A percentile compares a stretch with the other conserved stretches of the same genome.
Conservation (phyloP, 805 yeast genomes). For the Ogataea neopini region DNA sequence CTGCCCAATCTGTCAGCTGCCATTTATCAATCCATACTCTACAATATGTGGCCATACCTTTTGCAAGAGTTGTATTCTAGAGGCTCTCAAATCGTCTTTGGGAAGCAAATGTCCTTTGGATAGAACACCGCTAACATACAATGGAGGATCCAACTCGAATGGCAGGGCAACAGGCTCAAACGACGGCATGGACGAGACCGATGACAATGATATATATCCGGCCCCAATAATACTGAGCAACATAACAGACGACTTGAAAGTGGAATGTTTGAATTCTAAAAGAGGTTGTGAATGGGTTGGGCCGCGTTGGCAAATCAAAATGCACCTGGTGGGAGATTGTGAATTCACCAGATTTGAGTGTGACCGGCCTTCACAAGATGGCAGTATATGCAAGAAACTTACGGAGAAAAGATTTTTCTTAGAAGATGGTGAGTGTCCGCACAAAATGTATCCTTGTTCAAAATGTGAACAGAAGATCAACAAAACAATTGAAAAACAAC, state of each 20-base stretch:
- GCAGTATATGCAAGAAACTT: constrained; percentile 20
- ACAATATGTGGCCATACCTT: constrained; percentile 72
- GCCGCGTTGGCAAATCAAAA: constrained; percentile 56
- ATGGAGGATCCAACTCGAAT: constrained; percentile 10
- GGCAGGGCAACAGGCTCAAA: constrained; percentile 3
- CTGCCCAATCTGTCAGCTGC: constrained; percentile 70
- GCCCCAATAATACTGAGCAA: constrained; percentile 62
- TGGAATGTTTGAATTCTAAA: constrained; percentile 50
- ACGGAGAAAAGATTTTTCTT: constrained; percentile 23
- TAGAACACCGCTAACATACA: constrained; percentile 45
- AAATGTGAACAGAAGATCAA: constrained; percentile 37
- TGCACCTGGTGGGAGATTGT: constrained; percentile 47
- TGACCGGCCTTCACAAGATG: constrained; percentile 17
- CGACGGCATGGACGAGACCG: constrained; percentile 11
- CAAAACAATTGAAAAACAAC: constrained; percentile 34
- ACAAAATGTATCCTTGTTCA: constrained; percentile 37
- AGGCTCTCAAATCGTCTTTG: constrained; percentile 42
- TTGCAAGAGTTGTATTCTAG: constrained; percentile 55
- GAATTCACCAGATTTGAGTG: constrained; percentile 41
- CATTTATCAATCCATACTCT: constrained; percentile 59
- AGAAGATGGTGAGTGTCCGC: constrained; percentile 39
- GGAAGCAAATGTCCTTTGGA: constrained; percentile 59
- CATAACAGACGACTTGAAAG: constrained; percentile 60
- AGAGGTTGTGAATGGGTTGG: constrained; percentile 62
- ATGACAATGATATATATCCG: constrained; percentile 38